A percentile compares a stretch with the other conserved stretches of the same genome.
phyloP scores from a whole-genome alignment of 1,284 basidiomycete species.

The Leccinum insigne region DNA sequence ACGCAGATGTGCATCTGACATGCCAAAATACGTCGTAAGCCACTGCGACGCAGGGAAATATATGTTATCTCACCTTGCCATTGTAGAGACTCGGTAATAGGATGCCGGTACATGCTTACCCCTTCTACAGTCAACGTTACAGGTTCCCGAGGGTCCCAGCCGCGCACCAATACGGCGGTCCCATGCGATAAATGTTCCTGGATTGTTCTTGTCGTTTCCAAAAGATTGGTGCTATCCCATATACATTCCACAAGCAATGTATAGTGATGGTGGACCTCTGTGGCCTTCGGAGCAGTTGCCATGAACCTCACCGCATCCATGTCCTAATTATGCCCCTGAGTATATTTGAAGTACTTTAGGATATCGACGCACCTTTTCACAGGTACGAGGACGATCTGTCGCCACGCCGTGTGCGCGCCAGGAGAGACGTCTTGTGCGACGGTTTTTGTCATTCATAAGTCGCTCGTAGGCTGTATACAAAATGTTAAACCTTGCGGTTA shows the following conservation, averaged over 20 bases:
- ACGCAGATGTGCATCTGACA: no score
- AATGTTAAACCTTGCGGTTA: not conserved
- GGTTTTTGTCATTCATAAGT: no score
- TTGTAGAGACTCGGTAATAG: not conserved
- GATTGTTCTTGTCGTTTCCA: not conserved
- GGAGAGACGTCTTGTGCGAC: no score
- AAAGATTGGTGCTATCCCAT: not conserved
- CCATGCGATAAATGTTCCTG: not conserved
- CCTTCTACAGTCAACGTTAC: not conserved
- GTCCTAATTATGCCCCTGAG: not conserved
- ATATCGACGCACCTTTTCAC: not conserved
- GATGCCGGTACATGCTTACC: not conserved
- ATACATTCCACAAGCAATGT: not conserved
- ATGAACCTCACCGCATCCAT: not conserved
- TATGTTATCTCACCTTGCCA: no score
- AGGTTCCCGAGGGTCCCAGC: not conserved
- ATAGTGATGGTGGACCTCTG: not conserved
- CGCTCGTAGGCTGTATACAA: not conserved
- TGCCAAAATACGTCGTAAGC: no score
- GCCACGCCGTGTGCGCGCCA: no score
- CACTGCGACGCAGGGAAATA: no score
- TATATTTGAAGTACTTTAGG: not conserved
- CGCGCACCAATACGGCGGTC: not conserved
- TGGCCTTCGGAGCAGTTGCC: not conserved
- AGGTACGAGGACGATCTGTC: not conserved